Conservation (phyloP, 441 rosid genomes). For the Macaranga tanarius region DNA sequence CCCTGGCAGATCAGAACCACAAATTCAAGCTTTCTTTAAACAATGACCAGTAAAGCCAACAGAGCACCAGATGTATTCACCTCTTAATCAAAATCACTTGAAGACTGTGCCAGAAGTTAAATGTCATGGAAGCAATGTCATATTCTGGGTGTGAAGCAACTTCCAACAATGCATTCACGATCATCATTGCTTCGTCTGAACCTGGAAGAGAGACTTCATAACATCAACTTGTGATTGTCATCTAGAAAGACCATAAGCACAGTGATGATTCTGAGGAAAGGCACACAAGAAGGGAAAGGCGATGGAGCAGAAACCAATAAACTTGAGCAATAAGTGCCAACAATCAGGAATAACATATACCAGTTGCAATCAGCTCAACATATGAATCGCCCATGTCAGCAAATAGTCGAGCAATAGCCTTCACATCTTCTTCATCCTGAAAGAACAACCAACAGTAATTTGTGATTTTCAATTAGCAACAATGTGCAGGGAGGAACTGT, state of each 20-base stretch:
- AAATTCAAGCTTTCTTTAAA: constrained; percentile 26
- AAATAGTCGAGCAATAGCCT: constrained; percentile 95
- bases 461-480: constrained; percentile 11
- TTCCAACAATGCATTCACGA: constrained; percentile 81
- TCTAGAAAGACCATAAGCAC: constrained; percentile 23
- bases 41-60: constrained; percentile 18
- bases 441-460: constrained; percentile 28
- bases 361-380: constrained; percentile 93
- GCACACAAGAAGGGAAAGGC: neutral
- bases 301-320: constrained; percentile 6
- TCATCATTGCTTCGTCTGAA: constrained; percentile 85
- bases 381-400: constrained; percentile 99
- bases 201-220: constrained; percentile 45
- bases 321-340: constrained; percentile 23
- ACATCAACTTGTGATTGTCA: constrained; percentile 11
- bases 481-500: too few relatives aligned
- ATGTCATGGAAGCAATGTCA: constrained; percentile 99
- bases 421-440: constrained; percentile 99
- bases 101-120: constrained; percentile 99
- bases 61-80: constrained; percentile 41
- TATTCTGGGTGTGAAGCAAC: constrained; percentile 96
- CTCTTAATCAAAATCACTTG: constrained; percentile 83
- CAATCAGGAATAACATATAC: constrained; percentile 39
- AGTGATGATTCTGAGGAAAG: neutral
- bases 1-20: constrained; percentile 55